phyloP scores from a whole-genome alignment of 73 alveolate species.

The Durusdinium trenchii region DNA sequence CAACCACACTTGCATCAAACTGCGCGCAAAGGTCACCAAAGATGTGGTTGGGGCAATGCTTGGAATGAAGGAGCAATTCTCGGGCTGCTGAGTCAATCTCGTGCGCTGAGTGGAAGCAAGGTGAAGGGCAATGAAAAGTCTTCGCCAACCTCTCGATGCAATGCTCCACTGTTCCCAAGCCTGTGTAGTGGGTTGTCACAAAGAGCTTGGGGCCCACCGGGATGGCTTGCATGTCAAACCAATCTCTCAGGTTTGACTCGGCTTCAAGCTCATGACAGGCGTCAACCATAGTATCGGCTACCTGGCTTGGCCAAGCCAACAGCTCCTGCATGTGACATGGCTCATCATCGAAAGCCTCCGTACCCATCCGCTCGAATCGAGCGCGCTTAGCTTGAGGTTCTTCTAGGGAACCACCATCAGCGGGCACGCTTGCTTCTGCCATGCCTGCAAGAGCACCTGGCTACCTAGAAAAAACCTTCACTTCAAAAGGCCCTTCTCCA shows the following conservation, averaged over 20 bases:
- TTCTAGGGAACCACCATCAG: too few species aligned
- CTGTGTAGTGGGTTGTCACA: neutral
- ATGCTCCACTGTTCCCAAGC: constrained; percentile 44
- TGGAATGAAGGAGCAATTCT: neutral
- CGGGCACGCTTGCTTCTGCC: too few species aligned
- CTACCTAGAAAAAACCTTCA: too few species aligned
- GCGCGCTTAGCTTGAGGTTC: too few species aligned
- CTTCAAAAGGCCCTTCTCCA: too few species aligned
- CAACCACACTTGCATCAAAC: too few species aligned
- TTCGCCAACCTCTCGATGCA: neutral
- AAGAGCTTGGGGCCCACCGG: too few species aligned
- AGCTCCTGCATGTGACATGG: neutral
- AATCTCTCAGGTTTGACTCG: neutral
- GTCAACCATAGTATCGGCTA: neutral
- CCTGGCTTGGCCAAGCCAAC: neutral
- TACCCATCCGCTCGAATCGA: too few species aligned
- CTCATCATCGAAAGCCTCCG: neutral
- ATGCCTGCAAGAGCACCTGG: too few species aligned
- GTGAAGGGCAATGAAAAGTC: neutral
- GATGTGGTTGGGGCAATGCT: constrained; percentile 4
- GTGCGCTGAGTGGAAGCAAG: neutral
- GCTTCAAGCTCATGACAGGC: too few species aligned
- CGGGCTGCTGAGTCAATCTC: neutral
- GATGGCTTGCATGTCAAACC: too few species aligned
- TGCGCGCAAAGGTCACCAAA: constrained; percentile 5